Percentiles rank a stretch among this genome's conserved stretches.
Evolutionary conservation across 768 basidiomycete species (phyloP).

Genomic region (Collybiopsis confluens): DNA sequence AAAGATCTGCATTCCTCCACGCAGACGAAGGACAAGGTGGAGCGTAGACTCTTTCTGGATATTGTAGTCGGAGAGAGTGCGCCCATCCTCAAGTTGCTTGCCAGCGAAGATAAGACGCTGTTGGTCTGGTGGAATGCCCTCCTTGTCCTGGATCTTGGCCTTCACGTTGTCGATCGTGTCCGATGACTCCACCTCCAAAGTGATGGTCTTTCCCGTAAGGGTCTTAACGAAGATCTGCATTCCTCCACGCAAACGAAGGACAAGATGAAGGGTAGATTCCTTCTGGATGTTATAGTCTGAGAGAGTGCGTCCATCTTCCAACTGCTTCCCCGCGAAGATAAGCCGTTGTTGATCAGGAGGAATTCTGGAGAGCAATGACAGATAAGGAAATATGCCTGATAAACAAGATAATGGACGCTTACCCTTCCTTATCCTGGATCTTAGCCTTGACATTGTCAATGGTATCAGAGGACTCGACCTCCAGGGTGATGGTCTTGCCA

Average conservation of each 20-base stretch:
- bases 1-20: conserved; percentile 90
- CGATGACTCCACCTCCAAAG: conserved; percentile 83
- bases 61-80: conserved; percentile 87
- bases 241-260: conserved; percentile 84
- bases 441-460: conserved; percentile 79
- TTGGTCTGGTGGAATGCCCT: conserved; percentile 84
- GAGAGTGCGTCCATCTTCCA: conserved; percentile 89
- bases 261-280: conserved; percentile 85
- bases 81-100: conserved; percentile 89
- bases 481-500: conserved; percentile 88
- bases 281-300: conserved; percentile 95
- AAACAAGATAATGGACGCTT: conserved; percentile 10
- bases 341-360: conserved; percentile 90
- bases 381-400: neutral
- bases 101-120: conserved; percentile 91
- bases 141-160: conserved; percentile 93
- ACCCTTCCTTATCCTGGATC: conserved; percentile 83
- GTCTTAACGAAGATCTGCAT: conserved; percentile 87
- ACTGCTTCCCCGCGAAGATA: conserved; percentile 96
- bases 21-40: conserved; percentile 77
- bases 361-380: conserved; percentile 36
- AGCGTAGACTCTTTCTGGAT: conserved; percentile 89
- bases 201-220: conserved; percentile 86
- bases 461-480: conserved; percentile 76
- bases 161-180: conserved; percentile 89